Base-by-base conservation (phyloP, 768 basidiomycete genomes). In the Rhodotorula taiwanensis region DNA sequence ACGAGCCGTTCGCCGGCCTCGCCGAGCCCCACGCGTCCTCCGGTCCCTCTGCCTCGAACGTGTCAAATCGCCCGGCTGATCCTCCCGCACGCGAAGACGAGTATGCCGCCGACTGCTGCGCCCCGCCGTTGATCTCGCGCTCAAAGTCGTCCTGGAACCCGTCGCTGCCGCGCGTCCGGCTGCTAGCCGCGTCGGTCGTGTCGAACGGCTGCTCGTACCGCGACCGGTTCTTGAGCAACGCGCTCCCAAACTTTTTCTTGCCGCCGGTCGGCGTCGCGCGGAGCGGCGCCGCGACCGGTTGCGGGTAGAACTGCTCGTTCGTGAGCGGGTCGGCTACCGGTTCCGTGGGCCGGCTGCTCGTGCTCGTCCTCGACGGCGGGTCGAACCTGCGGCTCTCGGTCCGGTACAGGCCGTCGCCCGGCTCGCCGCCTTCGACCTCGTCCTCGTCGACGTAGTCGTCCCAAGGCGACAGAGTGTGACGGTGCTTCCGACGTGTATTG, bases 101-200 rank as follows among this genome's bases (percentile, higher is more conserved):
- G n/a, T n/a, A n/a, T n/a, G 48, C 16, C 27, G 15, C 20, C 36
- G 48, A 15, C 23, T 43, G n/a, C 31, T 8, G 33, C 10, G 31
- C 3, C 2, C 55, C 65, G 43, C 49, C 52, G 47, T 67, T 67
- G 60, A 69, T 60, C 51, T 69, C 67, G 41, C 63, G 31, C 54
- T 69, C 67, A 34, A 65, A 69, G 15, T 65, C 67, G 53, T 65
- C 67, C 51, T 65, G 60, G 60, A 52, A 69, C 45, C 52, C 59
- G 44, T 58, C 60, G 45, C 53, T 62, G n/a, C 45, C 44, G 31
- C 57, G 49, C 5, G 28, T 36, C 21, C 48, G 39, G 28, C 28
- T n/a, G 28, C 16, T 31, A n/a, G 20, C 25, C 25, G 33, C 18
- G 30, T 49, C 56, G 27, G 11, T 15, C 39, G 57, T 36, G 41